Conservation (phyloP, 805 yeast species). For the Candida krabiensis region DNA sequence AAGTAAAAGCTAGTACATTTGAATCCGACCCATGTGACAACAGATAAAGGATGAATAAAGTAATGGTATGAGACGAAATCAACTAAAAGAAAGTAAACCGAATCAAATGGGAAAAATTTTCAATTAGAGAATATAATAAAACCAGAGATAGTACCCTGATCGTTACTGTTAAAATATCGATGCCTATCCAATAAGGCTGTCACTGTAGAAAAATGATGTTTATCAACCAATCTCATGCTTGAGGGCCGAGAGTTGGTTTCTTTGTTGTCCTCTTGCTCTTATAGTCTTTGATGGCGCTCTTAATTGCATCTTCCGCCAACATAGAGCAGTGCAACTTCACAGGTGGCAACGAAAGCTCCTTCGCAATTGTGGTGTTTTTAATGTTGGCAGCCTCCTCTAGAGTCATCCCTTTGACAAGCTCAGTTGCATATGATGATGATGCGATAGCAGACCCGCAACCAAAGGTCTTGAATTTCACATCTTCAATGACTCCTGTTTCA, state of each 20-base stretch:
- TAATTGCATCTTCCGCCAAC: slow-evolving; percentile 99
- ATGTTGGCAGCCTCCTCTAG: slow-evolving; percentile 90
- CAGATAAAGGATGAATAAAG: no score
- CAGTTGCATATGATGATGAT: slow-evolving; percentile 91
- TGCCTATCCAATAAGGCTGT: no score
- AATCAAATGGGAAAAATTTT: neutral
- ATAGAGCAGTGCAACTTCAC: slow-evolving; percentile 97
- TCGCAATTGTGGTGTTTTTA: slow-evolving; percentile 92
- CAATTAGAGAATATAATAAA: slow-evolving; percentile 3
- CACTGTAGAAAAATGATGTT: no score
- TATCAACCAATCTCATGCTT: no score
- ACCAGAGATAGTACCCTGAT: no score
- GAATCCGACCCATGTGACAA: no score
- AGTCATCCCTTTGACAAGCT: slow-evolving; percentile 90
- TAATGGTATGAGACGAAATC: no score
- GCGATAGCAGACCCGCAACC: slow-evolving; percentile 99
- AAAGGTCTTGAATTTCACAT: slow-evolving; percentile 96
- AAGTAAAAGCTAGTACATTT: no score
- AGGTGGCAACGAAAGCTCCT: slow-evolving; percentile 92
- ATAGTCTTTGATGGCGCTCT: slow-evolving; percentile 95
- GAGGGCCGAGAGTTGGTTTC: slow-evolving; percentile 64
- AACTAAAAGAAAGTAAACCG: neutral
- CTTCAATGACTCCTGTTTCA: slow-evolving; percentile 84
- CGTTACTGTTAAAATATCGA: no score
- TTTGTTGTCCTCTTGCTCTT: slow-evolving; percentile 65